Evolutionary conservation across 331 rosid species (phyloP), one percentile per base, ranked within the genome.

Genomic region (Ulmus americana): DNA sequence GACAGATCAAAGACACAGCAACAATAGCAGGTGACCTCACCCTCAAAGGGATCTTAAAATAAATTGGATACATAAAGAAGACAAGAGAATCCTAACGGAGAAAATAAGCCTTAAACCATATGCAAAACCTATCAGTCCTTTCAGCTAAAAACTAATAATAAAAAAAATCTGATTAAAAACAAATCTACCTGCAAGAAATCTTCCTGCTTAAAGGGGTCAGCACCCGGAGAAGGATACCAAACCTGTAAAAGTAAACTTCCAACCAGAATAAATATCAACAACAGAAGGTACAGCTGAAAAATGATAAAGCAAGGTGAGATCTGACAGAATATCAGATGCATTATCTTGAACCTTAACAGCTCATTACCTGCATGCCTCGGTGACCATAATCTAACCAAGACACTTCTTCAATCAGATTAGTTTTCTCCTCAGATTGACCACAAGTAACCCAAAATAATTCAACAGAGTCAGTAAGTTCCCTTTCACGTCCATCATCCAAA

Each of bases 381-480:
- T 92, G 95, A 66, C 98, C 98, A 70, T 92, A 92, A 82, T 92
- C 98, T 76, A 92, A 77, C 96, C 98, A 92, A 15, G 98, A 88
- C 79, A 92, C 98, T 76, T 92, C 98, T 84, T 92, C 98, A 60
- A 92, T 89, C 65, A 92, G 81, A 85, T 89, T 92, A 63, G 83
- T 68, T 77, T 86, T 92, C 75, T 92, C 98, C 86, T 89, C 96
- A 16, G 86, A 92, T 67, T 84, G 94, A 72, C 96, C 98, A 76
- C 98, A 92, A 51, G 98, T 92, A 64, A 92, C 98, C 98, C 98
- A 92, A 82, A 92, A 92, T 59, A 92, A 79, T 72, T 92, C 98
- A 74, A 92, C 92, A 50, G 98, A 86, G 72, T 92, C 86, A 11
- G 98, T 92, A 70, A 92, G 95, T 83, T 85, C 86, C 77, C 90